A percentile compares a stretch with the other conserved stretches of the same genome.
These are phyloP conservation scores for Zygotorulaspora florentina DNA, from an alignment of 805 yeast genomes.

Conservation along the genomic window DNA sequence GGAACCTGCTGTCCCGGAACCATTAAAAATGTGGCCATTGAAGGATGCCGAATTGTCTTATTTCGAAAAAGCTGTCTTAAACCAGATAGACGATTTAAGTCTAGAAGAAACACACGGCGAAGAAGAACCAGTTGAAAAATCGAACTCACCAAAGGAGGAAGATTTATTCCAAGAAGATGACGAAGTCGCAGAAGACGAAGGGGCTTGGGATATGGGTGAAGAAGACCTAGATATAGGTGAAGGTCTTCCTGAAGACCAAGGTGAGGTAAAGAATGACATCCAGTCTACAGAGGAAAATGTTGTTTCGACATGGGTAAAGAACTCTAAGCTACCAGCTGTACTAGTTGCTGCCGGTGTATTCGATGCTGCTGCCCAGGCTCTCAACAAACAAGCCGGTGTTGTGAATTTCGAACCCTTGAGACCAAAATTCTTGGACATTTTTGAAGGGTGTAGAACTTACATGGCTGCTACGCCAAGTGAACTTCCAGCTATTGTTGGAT, in stretches of 20 bases:
- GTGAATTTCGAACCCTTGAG: slow-evolving; percentile 85
- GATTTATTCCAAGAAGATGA: slow-evolving; percentile 42
- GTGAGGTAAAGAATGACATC: slow-evolving; percentile 29
- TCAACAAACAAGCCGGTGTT: slow-evolving; percentile 85
- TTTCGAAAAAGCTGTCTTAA: slow-evolving; percentile 80
- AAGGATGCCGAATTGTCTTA: slow-evolving; percentile 66
- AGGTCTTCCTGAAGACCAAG: slow-evolving; percentile 50
- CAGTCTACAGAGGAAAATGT: slow-evolving; percentile 48
- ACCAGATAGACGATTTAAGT: slow-evolving; percentile 64
- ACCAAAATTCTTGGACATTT: slow-evolving; percentile 76
- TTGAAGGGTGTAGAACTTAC: slow-evolving; percentile 71
- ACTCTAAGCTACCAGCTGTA: slow-evolving; percentile 85
- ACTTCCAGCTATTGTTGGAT: slow-evolving; percentile 64
- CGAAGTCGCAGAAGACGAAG: slow-evolving; percentile 54
- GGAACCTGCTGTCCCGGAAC: slow-evolving; percentile 46
- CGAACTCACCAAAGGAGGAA: slow-evolving; percentile 35
- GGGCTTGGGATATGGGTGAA: slow-evolving; percentile 79
- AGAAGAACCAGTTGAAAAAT: slow-evolving; percentile 24
- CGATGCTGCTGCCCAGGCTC: slow-evolving; percentile 90
- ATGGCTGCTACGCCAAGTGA: slow-evolving; percentile 67
- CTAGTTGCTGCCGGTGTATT: slow-evolving; percentile 95
- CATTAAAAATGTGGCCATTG: slow-evolving; percentile 72
- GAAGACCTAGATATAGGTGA: slow-evolving; percentile 69
- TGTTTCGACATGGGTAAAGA: slow-evolving; percentile 76
- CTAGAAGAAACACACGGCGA: slow-evolving; percentile 39